Percentiles rank a stretch among this genome's conserved stretches.
Evolutionary conservation across 148 eudicot species (phyloP).

Genomic region (Persicaria maculosa): DNA sequence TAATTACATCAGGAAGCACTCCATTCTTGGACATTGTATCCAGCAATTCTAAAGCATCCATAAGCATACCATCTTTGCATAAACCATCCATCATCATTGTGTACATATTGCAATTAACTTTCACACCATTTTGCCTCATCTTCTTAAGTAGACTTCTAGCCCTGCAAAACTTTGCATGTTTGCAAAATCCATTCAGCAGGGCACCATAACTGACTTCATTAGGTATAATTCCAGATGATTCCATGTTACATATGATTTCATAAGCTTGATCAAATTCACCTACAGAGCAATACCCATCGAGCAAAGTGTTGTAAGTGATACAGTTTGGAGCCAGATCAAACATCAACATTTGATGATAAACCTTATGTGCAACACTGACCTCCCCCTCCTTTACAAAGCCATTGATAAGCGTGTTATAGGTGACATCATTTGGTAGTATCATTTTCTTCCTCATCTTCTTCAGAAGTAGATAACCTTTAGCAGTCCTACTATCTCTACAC

Average conservation of each 20-base stretch:
- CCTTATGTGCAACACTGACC: constrained; percentile 46
- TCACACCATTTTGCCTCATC: constrained; percentile 37
- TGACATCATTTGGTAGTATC: constrained; percentile 53
- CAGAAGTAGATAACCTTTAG: constrained; percentile 61
- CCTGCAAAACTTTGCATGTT: constrained; percentile 45
- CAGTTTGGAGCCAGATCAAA: constrained; percentile 41
- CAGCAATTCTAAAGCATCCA: constrained; percentile 46
- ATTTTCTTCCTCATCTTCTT: constrained; percentile 59
- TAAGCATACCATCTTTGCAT: constrained; percentile 42
- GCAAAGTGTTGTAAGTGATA: constrained; percentile 63
- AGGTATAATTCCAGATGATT: constrained; percentile 39
- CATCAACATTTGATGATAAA: constrained; percentile 62
- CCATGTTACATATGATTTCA: constrained; percentile 51
- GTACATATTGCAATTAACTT: constrained; percentile 32
- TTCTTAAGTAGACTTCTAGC: constrained; percentile 49
- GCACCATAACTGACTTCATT: constrained; percentile 68
- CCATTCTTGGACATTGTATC: constrained; percentile 44
- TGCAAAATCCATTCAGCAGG: constrained; percentile 67
- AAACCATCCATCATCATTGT: constrained; percentile 71
- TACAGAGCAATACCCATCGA: constrained; percentile 55
- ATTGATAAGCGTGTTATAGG: constrained; percentile 70
- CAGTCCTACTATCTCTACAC: constrained; percentile 47
- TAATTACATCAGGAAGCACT: constrained; percentile 47
- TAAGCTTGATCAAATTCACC: constrained; percentile 57
- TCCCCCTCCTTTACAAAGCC: constrained; percentile 78